Conservation (phyloP, 2,329 filamentous ascomycete species). For the Pseudocercospora vitis region DNA sequence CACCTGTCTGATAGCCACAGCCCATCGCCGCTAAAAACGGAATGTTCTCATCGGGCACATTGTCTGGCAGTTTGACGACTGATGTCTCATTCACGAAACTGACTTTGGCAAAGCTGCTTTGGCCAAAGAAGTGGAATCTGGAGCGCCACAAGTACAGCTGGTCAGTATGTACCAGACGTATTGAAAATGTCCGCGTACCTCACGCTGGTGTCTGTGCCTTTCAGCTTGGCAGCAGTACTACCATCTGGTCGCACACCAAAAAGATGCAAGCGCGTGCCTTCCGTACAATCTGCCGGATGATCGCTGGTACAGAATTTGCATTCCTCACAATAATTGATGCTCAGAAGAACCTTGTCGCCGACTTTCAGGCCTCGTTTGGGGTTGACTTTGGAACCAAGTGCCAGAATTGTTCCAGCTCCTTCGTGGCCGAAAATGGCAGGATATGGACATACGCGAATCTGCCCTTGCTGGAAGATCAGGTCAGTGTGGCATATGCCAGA, state of each 20-base stretch:
- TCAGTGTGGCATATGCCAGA: conserved; percentile 31
- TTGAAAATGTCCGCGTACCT: too few relatives aligned
- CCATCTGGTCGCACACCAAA: conserved; percentile 20
- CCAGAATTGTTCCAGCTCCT: conserved; percentile 21
- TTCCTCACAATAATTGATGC: conserved; percentile 21
- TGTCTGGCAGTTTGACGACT: conserved; percentile 20
- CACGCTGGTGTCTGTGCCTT: conserved; percentile 18
- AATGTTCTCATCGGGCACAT: conserved; percentile 13
- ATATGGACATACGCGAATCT: conserved; percentile 18
- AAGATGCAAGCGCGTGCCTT: conserved; percentile 19
- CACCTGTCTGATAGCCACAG: conserved; percentile 27
- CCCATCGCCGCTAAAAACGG: conserved; percentile 23
- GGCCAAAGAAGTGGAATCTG: conserved; percentile 27
- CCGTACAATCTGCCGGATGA: conserved; percentile 22
- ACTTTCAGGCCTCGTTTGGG: conserved; percentile 16
- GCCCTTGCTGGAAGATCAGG: conserved; percentile 25
- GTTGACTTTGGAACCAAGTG: conserved; percentile 20
- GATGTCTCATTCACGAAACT: conserved; percentile 24
- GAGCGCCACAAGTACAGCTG: too few relatives aligned
- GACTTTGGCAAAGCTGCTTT: conserved; percentile 17
- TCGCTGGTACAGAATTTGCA: conserved; percentile 21
- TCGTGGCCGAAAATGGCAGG: conserved; percentile 27
- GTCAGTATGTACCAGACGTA: too few relatives aligned
- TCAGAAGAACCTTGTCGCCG: conserved; percentile 22
- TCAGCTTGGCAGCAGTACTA: conserved; percentile 15